Percentiles rank a stretch among this genome's conserved stretches.
Conservation (phyloP, 2,329 filamentous ascomycete species). For the Sphaerulina vaccinii region DNA sequence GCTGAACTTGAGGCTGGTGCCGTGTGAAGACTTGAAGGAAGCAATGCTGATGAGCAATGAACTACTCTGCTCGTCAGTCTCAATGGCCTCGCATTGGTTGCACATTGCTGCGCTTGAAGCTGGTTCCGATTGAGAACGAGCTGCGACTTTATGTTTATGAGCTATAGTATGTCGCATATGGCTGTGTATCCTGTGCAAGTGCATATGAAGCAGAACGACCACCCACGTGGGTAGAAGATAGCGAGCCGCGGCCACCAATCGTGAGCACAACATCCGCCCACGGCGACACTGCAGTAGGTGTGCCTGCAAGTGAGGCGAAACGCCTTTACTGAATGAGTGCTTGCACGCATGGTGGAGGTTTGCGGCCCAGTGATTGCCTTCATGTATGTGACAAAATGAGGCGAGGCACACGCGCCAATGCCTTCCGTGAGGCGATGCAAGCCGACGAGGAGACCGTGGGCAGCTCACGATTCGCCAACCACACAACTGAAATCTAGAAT, state of each 20-base stretch:
- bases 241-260: too few species aligned
- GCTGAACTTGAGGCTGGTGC: constrained; percentile 60
- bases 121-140: too few species aligned
- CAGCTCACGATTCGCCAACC: neutral
- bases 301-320: neutral
- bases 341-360: neutral
- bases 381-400: neutral
- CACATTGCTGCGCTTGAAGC: too few species aligned
- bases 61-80: too few species aligned
- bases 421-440: neutral
- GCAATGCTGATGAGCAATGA: neutral
- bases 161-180: too few species aligned
- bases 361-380: neutral
- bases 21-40: neutral
- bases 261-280: too few species aligned
- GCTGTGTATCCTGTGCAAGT: too few species aligned
- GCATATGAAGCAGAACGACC: too few species aligned
- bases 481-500: neutral
- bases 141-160: too few species aligned
- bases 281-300: too few species aligned
- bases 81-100: neutral
- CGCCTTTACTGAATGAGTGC: neutral
- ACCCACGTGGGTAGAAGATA: too few species aligned
- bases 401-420: neutral
- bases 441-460: neutral